Evolutionary conservation across 2,329 filamentous ascomycete species (phyloP).

Genomic region (Gaeumannomyces tritici): DNA sequence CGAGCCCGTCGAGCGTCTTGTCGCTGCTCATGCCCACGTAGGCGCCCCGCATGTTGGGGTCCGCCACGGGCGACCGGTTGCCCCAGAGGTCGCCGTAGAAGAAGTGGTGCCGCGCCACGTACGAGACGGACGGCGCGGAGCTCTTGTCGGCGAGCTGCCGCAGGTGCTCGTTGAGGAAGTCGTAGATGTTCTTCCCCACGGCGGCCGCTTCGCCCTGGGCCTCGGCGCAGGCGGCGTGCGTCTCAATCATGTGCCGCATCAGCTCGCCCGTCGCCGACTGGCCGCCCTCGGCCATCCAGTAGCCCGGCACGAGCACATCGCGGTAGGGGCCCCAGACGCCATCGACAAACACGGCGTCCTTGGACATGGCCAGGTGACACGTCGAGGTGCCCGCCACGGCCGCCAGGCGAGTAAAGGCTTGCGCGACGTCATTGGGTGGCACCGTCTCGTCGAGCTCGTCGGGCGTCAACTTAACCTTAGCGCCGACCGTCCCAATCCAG

Average conservation of each 20-base stretch:
- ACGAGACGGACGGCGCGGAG: constrained; percentile 68
- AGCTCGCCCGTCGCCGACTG: constrained; percentile 95
- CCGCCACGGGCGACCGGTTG: constrained; percentile 88
- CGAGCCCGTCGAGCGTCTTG: constrained; percentile 77
- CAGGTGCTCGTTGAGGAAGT: constrained; percentile 85
- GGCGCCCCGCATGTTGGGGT: constrained; percentile 85
- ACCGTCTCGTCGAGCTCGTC: constrained; percentile 58
- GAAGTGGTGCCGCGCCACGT: constrained; percentile 89
- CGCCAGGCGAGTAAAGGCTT: constrained; percentile 86
- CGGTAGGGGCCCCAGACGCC: constrained; percentile 97
- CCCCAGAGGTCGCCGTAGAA: constrained; percentile 98
- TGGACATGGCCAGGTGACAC: constrained; percentile 93
- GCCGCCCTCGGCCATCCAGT: constrained; percentile 95
- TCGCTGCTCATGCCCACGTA: constrained; percentile 82
- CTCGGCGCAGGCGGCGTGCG: constrained; percentile 81
- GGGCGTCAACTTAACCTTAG: constrained; percentile 70
- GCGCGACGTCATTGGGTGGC: constrained; percentile 75
- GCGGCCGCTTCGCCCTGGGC: constrained; percentile 64
- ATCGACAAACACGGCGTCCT: constrained; percentile 82
- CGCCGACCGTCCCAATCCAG: constrained; percentile 98
- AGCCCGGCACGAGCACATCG: constrained; percentile 83
- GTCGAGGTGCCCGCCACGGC: constrained; percentile 95
- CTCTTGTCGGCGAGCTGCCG: constrained; percentile 61
- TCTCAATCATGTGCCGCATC: constrained; percentile 88
- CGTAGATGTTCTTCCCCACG: constrained; percentile 83